Conservation (phyloP, 2,329 filamentous ascomycete species). For the Colletotrichum kahawae region DNA sequence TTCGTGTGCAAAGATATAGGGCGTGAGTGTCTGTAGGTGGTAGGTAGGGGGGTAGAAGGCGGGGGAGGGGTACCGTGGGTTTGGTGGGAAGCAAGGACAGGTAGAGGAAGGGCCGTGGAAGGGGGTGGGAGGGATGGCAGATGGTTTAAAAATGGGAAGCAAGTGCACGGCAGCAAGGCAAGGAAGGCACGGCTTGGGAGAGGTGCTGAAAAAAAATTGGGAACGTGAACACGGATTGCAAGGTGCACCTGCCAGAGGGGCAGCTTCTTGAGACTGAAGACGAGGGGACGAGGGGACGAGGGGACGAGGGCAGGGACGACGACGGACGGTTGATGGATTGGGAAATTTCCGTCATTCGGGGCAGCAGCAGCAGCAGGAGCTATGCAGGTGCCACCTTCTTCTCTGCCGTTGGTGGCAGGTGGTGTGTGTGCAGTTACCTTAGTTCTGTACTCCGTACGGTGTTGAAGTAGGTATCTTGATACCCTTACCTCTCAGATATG, state of each 20-base stretch:
- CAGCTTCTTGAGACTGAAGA: not conserved
- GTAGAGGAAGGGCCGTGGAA: not conserved
- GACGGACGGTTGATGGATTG: not conserved
- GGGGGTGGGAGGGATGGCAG: conserved; percentile 1
- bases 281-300: not conserved
- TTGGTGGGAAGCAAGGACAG: not conserved
- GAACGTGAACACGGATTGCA: not conserved
- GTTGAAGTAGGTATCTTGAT: not conserved
- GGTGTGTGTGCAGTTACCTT: not conserved
- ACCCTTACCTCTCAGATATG: not conserved
- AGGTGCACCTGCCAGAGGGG: not conserved
- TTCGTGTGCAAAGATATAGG: not conserved
- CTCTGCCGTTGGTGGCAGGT: not conserved
- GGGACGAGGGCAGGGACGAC: not conserved
- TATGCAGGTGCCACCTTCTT: not conserved
- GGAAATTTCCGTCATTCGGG: not conserved
- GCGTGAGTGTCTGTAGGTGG: not conserved
- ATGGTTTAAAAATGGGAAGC: conserved; percentile 13
- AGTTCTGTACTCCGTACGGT: not conserved
- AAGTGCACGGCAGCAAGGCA: not conserved
- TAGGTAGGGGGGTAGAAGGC: not conserved
- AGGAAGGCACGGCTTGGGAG: not conserved
- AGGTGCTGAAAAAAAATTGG: not conserved
- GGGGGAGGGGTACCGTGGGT: not conserved
- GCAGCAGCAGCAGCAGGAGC: not conserved